Percentiles rank a stretch among this genome's conserved stretches.
These are phyloP conservation scores for Canavalia ensiformis DNA, from an alignment of 306 rosid genomes.

Conservation along the genomic window DNA sequence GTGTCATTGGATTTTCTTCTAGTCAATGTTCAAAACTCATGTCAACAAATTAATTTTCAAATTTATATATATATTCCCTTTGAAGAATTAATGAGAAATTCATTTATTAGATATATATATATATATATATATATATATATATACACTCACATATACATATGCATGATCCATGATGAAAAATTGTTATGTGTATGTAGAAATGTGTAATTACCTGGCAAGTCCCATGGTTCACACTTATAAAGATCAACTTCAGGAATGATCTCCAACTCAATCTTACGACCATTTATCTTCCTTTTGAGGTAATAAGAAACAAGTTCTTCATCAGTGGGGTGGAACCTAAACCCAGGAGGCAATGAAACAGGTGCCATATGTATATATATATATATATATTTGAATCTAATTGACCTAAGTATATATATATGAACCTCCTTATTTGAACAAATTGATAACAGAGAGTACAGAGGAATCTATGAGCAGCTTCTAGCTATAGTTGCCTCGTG, in stretches of 20 bases:
- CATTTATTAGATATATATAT: neutral
- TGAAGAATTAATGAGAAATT: no score
- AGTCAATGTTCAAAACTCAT: constrained; percentile 6
- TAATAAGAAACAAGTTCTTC: constrained; percentile 95
- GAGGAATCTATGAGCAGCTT: neutral
- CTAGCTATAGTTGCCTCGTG: constrained; percentile 35
- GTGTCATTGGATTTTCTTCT: constrained; percentile 6
- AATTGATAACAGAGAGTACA: constrained; percentile 17
- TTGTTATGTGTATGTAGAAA: constrained; percentile 5
- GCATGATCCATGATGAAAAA: constrained; percentile 21
- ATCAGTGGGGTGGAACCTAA: constrained; percentile 96
- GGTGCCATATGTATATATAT: constrained; percentile 70
- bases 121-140: neutral
- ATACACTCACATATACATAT: neutral
- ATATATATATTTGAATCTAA: neutral
- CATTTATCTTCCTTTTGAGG: constrained; percentile 92
- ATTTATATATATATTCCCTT: neutral
- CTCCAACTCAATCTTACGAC: constrained; percentile 87
- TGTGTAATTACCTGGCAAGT: constrained; percentile 78
- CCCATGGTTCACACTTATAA: constrained; percentile 99
- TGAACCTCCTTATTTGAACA: constrained; percentile 42
- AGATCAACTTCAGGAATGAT: constrained; percentile 98
- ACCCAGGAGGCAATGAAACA: constrained; percentile 97
- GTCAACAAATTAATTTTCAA: neutral
- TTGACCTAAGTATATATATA: neutral